These are phyloP conservation scores for Cystoderma amianthinum DNA, from an alignment of 768 basidiomycete genomes.

Conservation along the genomic window DNA sequence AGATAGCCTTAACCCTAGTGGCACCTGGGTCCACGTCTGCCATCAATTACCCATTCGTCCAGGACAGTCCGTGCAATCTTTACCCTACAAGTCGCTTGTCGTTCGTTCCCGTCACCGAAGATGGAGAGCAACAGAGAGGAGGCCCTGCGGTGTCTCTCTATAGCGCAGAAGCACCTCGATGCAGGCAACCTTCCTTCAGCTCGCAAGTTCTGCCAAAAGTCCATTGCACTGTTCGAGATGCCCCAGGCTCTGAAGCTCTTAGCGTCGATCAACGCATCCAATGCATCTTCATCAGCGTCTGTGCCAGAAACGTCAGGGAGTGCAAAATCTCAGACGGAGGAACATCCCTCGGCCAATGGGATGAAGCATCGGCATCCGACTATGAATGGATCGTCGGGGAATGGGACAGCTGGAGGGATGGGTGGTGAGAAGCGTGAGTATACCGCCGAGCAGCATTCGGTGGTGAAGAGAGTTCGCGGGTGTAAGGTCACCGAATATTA, in stretches of 20 bases:
- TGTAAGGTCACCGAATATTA: slow-evolving; percentile 93
- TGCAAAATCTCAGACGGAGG: slow-evolving; percentile 44
- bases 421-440: slow-evolving; percentile 78
- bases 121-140: slow-evolving; percentile 93
- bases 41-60: background rate
- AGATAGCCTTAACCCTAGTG: slow-evolving; percentile 6
- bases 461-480: slow-evolving; percentile 78
- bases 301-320: slow-evolving; percentile 31
- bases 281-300: slow-evolving; percentile 32
- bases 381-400: slow-evolving; percentile 17
- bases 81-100: background rate
- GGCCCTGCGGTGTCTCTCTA: slow-evolving; percentile 72
- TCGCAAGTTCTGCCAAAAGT: slow-evolving; percentile 86
- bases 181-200: slow-evolving; percentile 71
- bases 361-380: slow-evolving; percentile 53
- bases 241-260: slow-evolving; percentile 67
- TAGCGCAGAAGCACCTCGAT: slow-evolving; percentile 71
- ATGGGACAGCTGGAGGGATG: slow-evolving; percentile 54
- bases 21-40: slow-evolving; percentile 14
- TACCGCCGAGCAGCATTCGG: slow-evolving; percentile 72
- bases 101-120: background rate
- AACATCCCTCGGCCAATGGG: slow-evolving; percentile 70
- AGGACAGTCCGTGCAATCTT: background rate
- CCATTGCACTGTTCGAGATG: slow-evolving; percentile 74
- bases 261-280: slow-evolving; percentile 54